Evolutionary conservation across 495 filamentous ascomycete genomes (phyloP).

Genomic region (Beverwykella pulmonaria): DNA sequence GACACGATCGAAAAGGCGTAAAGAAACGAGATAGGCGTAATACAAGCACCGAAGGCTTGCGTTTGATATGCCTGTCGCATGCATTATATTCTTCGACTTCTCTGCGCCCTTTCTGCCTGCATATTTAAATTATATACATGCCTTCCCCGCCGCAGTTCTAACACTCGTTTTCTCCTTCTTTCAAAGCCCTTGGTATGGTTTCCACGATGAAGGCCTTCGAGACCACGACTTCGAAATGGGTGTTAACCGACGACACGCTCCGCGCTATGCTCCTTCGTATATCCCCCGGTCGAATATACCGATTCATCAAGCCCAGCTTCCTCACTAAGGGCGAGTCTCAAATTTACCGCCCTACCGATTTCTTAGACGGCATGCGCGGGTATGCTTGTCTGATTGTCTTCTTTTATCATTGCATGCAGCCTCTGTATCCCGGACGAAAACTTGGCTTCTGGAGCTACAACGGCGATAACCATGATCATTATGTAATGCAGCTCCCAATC

Average conservation of each 20-base stretch:
- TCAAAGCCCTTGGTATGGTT: not conserved
- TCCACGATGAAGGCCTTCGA: not conserved
- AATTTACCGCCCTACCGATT: not conserved
- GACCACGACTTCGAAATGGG: not conserved
- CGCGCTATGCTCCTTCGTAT: not conserved
- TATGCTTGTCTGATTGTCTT: not conserved
- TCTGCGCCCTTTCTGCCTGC: no score
- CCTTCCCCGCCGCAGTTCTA: no score
- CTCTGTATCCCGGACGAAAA: not conserved
- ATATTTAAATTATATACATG: no score
- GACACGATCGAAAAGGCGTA: no score
- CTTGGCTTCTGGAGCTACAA: not conserved
- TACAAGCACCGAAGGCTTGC: no score
- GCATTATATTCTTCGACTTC: no score
- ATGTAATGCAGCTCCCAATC: not conserved
- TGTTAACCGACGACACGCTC: not conserved
- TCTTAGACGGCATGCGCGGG: not conserved
- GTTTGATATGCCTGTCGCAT: no score
- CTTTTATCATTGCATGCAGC: not conserved
- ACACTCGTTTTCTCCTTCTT: no score
- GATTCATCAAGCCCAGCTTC: not conserved
- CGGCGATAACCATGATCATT: not conserved
- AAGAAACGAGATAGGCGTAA: no score
- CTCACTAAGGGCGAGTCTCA: not conserved
- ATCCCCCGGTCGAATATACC: not conserved